Percentiles rank a stretch among this genome's conserved stretches.
Evolutionary conservation across 768 basidiomycete species (phyloP).

Genomic region (Sarcodon sp.): DNA sequence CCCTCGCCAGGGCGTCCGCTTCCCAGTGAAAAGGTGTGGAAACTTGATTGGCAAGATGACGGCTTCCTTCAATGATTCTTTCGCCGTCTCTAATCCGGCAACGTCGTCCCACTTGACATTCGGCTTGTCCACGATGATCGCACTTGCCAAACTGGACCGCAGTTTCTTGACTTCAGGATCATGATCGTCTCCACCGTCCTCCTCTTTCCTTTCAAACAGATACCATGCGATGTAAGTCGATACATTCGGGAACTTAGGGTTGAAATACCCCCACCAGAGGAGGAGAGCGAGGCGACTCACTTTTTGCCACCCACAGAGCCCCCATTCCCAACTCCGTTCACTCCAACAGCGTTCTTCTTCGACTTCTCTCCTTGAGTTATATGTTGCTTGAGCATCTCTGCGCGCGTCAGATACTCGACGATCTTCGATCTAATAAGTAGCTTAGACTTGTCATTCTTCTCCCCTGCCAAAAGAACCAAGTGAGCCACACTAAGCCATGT

Average conservation of each 20-base stretch:
- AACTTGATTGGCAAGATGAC: constrained; percentile 99
- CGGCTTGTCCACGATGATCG: constrained; percentile 87
- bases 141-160: constrained; percentile 76
- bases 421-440: constrained; percentile 78
- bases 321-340: constrained; percentile 30
- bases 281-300: constrained; percentile 15
- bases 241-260: constrained; percentile 1
- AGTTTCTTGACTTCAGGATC: constrained; percentile 96
- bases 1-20: constrained; percentile 94
- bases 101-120: constrained; percentile 99
- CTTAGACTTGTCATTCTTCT: constrained; percentile 93
- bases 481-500: neutral
- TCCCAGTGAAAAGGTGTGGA: constrained; percentile 96
- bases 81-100: constrained; percentile 89
- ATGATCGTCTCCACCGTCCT: constrained; percentile 50
- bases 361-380: constrained; percentile 55
- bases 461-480: constrained; percentile 33
- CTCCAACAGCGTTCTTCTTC: constrained; percentile 35
- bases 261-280: neutral
- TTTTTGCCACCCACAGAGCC: constrained; percentile 21
- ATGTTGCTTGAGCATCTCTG: constrained; percentile 86
- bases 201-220: constrained; percentile 23
- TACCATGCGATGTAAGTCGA: neutral
- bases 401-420: constrained; percentile 81
- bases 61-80: constrained; percentile 93